Evolutionary conservation across 306 rosid species (phyloP).

Genomic region (Cicer bijugum): DNA sequence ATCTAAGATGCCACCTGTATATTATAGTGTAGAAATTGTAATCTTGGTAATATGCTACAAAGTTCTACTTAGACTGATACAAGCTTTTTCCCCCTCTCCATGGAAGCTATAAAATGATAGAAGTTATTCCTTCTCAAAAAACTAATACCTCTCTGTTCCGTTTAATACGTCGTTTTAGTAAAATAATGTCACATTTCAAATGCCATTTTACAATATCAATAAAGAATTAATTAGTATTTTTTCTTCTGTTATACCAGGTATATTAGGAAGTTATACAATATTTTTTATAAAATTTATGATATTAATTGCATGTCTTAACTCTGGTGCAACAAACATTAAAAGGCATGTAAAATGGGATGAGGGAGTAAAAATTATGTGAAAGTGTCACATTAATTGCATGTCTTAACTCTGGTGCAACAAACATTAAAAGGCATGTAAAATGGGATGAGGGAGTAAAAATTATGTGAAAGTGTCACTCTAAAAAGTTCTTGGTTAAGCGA

Average conservation of each 20-base stretch:
- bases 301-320: too few relatives aligned
- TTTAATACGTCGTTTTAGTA: too few relatives aligned
- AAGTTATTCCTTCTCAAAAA: constrained; percentile 17
- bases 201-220: too few relatives aligned
- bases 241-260: too few relatives aligned
- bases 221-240: too few relatives aligned
- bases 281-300: too few relatives aligned
- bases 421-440: too few relatives aligned
- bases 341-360: too few relatives aligned
- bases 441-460: background rate
- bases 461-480: constrained; percentile 1
- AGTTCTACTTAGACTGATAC: constrained; percentile 26
- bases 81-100: background rate
- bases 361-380: background rate
- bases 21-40: constrained; percentile 7
- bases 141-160: background rate
- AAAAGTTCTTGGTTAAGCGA: background rate
- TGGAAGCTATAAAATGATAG: constrained; percentile 1
- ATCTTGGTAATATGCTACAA: constrained; percentile 1
- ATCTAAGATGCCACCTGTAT: background rate
- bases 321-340: too few relatives aligned
- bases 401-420: too few relatives aligned
- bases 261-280: too few relatives aligned
- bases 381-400: background rate
- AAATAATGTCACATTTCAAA: too few relatives aligned